These are phyloP conservation scores for Dictyophora rubrovolvata DNA, from an alignment of 768 basidiomycete genomes.

Conservation along the genomic window DNA sequence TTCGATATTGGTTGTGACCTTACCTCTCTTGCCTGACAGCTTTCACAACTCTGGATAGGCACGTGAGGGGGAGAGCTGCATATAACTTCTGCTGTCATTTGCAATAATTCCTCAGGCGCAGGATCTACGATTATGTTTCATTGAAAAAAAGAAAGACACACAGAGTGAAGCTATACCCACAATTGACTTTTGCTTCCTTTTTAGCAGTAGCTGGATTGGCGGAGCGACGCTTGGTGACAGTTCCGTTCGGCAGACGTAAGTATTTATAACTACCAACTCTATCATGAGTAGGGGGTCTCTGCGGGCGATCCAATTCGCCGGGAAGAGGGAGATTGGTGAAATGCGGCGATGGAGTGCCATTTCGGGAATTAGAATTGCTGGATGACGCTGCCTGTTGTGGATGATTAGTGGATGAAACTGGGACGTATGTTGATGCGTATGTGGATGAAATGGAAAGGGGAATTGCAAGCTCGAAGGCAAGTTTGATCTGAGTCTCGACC, in stretches of 20 bases:
- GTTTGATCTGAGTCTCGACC: slow-evolving; percentile 90
- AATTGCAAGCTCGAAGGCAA: slow-evolving; percentile 70
- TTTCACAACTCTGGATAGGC: slow-evolving; percentile 73
- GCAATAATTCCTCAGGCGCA: slow-evolving; percentile 55
- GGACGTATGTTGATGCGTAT: background rate
- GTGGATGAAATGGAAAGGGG: slow-evolving; percentile 27
- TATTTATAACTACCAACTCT: slow-evolving; percentile 87
- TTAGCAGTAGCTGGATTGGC: slow-evolving; percentile 35
- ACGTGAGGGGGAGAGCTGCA: slow-evolving; percentile 74
- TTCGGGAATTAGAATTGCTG: slow-evolving; percentile 2
- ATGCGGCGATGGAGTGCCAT: background rate
- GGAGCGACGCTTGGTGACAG: slow-evolving; percentile 75
- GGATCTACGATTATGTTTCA: slow-evolving; percentile 37
- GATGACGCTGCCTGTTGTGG: slow-evolving; percentile 7
- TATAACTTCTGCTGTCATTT: slow-evolving; percentile 62
- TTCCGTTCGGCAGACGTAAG: slow-evolving; percentile 69
- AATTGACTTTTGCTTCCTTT: slow-evolving; percentile 68
- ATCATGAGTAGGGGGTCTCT: slow-evolving; percentile 48
- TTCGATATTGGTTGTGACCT: slow-evolving; percentile 12
- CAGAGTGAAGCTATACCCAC: slow-evolving; percentile 14
- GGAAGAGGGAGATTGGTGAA: background rate
- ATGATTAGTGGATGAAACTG: background rate
- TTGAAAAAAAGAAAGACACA: slow-evolving; percentile 4
- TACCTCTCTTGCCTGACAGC: slow-evolving; percentile 82
- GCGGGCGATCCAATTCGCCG: slow-evolving; percentile 25